These are phyloP conservation scores for Fusarium sp. DNA, from an alignment of 2,329 filamentous ascomycete species.

Conservation along the genomic window DNA sequence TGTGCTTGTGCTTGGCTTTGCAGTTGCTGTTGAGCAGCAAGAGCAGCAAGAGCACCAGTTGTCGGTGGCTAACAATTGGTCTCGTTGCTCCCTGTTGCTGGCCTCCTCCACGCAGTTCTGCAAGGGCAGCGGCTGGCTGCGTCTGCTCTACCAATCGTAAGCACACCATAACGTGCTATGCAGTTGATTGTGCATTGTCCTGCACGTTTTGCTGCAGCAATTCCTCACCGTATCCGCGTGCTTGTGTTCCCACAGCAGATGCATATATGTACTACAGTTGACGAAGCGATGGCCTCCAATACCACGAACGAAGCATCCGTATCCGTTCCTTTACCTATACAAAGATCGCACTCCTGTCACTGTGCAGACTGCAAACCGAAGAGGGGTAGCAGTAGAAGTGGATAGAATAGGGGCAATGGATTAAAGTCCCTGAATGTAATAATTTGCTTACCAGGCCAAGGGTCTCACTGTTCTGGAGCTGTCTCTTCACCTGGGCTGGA, in stretches of 20 bases:
- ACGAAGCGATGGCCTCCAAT: constrained; percentile 10
- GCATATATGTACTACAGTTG: neutral
- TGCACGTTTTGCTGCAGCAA: constrained; percentile 23
- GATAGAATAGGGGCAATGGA: constrained; percentile 32
- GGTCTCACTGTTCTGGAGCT: neutral
- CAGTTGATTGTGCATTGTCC: constrained; percentile 27
- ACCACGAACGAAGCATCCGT: constrained; percentile 2
- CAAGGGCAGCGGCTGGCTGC: constrained; percentile 42
- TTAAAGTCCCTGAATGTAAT: constrained; percentile 29
- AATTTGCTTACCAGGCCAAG: constrained; percentile 30
- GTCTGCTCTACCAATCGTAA: constrained; percentile 39
- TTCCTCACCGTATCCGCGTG: constrained; percentile 28
- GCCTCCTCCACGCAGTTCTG: constrained; percentile 30
- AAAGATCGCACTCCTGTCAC: neutral
- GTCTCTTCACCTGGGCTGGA: constrained; percentile 17
- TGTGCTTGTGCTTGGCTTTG: neutral
- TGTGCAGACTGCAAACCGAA: neutral
- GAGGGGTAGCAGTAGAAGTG: constrained; percentile 29
- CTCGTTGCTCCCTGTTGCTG: constrained; percentile 11
- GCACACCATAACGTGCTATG: constrained; percentile 29
- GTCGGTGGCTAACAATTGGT: constrained; percentile 17
- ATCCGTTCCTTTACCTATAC: neutral
- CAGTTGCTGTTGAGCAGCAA: neutral
- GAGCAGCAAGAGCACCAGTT: constrained; percentile 8
- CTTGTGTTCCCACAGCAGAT: constrained; percentile 23